These are phyloP conservation scores for Cymbidium sinense DNA, from an alignment of 106 monocot species.

Conservation along the genomic window DNA sequence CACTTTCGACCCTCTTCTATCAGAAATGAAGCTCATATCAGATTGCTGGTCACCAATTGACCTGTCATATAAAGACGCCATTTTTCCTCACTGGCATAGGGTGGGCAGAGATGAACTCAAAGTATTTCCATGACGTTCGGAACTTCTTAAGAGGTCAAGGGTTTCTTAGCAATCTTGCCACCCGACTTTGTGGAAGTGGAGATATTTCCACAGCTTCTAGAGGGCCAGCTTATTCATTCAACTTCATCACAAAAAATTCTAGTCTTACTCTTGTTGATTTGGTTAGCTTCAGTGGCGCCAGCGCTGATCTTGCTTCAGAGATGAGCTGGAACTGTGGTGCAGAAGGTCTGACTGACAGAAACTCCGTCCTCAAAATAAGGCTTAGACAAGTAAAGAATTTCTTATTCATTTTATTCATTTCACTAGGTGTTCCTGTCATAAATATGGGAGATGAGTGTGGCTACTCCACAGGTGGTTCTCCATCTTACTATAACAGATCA, in stretches of 20 bases:
- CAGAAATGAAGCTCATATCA: slow-evolving; percentile 65
- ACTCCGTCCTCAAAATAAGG: slow-evolving; percentile 43
- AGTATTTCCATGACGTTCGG: slow-evolving; percentile 59
- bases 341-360: slow-evolving; percentile 57
- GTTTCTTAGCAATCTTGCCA: slow-evolving; percentile 62
- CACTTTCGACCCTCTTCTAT: slow-evolving; percentile 77
- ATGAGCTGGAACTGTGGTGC: slow-evolving; percentile 92
- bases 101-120: slow-evolving; percentile 79
- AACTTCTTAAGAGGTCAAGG: slow-evolving; percentile 81
- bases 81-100: slow-evolving; percentile 91
- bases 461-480: slow-evolving; percentile 49
- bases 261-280: slow-evolving; percentile 82
- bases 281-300: slow-evolving; percentile 58
- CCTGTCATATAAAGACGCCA: slow-evolving; percentile 32
- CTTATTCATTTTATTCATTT: slow-evolving; percentile 73
- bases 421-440: slow-evolving; percentile 79
- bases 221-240: slow-evolving; percentile 76
- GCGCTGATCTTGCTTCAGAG: slow-evolving; percentile 39
- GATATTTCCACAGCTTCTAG: slow-evolving; percentile 66
- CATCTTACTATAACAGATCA: slow-evolving; percentile 30
- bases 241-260: slow-evolving; percentile 65
- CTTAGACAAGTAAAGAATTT: slow-evolving; percentile 81
- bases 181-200: slow-evolving; percentile 88
- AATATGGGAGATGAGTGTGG: slow-evolving; percentile 93
- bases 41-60: slow-evolving; percentile 77